These are phyloP conservation scores for Fusarium penzigii DNA, from an alignment of 2,329 filamentous ascomycete species.

Conservation along the genomic window DNA sequence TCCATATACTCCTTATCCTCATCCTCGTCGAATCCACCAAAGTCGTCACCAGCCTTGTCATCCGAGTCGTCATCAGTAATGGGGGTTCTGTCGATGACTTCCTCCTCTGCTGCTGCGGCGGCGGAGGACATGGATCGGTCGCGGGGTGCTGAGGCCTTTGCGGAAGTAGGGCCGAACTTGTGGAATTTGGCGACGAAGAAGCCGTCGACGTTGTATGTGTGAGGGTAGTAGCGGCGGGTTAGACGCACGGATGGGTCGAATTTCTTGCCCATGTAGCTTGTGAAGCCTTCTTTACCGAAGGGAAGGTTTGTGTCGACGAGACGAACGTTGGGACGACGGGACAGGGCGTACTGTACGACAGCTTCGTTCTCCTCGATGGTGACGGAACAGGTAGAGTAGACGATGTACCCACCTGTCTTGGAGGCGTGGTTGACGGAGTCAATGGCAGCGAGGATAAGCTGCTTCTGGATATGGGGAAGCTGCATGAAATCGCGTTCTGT, in stretches of 20 bases:
- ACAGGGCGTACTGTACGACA: conserved; percentile 90
- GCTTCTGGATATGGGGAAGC: conserved; percentile 92
- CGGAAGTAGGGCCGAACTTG: conserved; percentile 79
- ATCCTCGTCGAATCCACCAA: conserved; percentile 74
- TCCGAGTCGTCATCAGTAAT: conserved; percentile 53
- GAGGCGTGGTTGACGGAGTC: conserved; percentile 90
- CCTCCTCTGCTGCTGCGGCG: conserved; percentile 37
- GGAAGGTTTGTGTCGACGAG: conserved; percentile 88
- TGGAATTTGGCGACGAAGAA: conserved; percentile 99
- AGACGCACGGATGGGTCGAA: conserved; percentile 85
- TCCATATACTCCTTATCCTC: conserved; percentile 72
- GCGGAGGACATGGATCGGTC: conserved; percentile 32
- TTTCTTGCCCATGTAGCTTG: conserved; percentile 83
- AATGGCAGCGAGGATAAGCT: conserved; percentile 88
- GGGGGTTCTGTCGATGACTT: conserved; percentile 68
- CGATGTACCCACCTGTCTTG: conserved; percentile 91
- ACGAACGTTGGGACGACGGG: conserved; percentile 88
- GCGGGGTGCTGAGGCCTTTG: conserved; percentile 40
- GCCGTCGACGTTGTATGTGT: conserved; percentile 92
- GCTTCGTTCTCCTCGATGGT: conserved; percentile 88
- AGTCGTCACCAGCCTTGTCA: conserved; percentile 55
- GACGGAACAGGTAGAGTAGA: conserved; percentile 96
- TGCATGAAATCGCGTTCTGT: conserved; percentile 92
- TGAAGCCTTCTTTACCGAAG: conserved; percentile 93
- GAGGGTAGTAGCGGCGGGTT: conserved; percentile 84